Evolutionary conservation across 2,329 filamentous ascomycete genomes (phyloP).

Genomic region (Pyrenophora graminea): DNA sequence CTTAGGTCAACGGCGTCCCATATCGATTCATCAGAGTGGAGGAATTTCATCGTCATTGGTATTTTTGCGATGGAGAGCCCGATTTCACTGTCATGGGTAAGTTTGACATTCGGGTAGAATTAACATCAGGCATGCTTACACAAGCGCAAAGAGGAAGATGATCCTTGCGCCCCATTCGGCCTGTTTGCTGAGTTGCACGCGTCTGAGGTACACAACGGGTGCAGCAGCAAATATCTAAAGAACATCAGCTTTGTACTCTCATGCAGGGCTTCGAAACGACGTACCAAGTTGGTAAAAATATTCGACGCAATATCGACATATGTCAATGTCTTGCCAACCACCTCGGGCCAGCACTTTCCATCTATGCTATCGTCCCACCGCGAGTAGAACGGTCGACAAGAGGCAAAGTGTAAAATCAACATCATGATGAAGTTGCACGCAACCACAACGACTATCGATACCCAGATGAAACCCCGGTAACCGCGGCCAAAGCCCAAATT

Average conservation of each 20-base stretch:
- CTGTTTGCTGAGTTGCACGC: constrained; percentile 12
- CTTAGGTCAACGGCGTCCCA: constrained; percentile 16
- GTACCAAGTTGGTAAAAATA: constrained; percentile 15
- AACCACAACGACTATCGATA: constrained; percentile 1
- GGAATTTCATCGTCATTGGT: constrained; percentile 7
- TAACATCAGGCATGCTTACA: constrained; percentile 7
- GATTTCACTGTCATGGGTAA: constrained; percentile 6
- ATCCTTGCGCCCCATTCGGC: constrained; percentile 14
- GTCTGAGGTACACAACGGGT: constrained; percentile 12
- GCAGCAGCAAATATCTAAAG: constrained; percentile 15
- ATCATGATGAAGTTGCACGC: constrained; percentile 11
- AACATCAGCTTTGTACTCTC: background rate
- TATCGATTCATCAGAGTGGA: constrained; percentile 9
- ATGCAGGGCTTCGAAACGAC: background rate
- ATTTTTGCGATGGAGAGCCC: constrained; percentile 11
- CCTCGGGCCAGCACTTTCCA: constrained; percentile 11
- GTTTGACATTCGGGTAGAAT: background rate
- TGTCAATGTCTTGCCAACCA: constrained; percentile 3
- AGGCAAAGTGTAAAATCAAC: constrained; percentile 6
- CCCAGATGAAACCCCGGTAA: constrained; percentile 18
- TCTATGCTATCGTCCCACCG: constrained; percentile 6
- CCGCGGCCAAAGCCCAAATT: constrained; percentile 16
- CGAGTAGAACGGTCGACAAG: constrained; percentile 7
- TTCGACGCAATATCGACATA: constrained; percentile 18
- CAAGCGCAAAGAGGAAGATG: constrained; percentile 15